Conservation (phyloP, 2,329 filamentous ascomycete species). For the Pseudohalonectria lignicola region DNA sequence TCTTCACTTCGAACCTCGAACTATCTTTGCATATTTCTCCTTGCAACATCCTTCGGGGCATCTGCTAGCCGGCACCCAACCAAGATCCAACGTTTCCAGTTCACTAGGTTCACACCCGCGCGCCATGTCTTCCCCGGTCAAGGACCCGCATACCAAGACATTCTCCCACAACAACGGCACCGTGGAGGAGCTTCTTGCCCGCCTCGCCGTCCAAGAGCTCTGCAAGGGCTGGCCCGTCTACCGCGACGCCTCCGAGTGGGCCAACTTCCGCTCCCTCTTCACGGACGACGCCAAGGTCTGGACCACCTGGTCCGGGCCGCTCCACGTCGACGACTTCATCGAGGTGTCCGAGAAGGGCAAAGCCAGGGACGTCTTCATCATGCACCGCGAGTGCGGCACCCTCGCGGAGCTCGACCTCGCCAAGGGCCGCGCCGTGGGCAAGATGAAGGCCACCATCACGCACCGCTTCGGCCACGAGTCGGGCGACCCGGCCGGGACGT, state of each 20-base stretch:
- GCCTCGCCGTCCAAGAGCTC: slow-evolving; percentile 35
- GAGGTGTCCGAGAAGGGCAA: slow-evolving; percentile 37
- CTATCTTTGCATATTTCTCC: too few species aligned
- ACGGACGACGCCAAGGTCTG: slow-evolving; percentile 33
- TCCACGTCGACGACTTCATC: slow-evolving; percentile 34
- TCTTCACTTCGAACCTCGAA: too few species aligned
- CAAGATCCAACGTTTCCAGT: too few species aligned
- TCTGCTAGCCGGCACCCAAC: too few species aligned
- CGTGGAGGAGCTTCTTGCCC: slow-evolving; percentile 26
- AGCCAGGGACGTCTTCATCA: slow-evolving; percentile 40
- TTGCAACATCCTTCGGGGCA: too few species aligned
- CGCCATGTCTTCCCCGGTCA: slow-evolving; percentile 18
- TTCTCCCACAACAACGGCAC: slow-evolving; percentile 35
- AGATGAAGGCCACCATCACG: slow-evolving; percentile 44
- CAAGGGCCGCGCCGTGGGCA: slow-evolving; percentile 31
- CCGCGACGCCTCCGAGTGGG: slow-evolving; percentile 40
- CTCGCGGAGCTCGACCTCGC: slow-evolving; percentile 26
- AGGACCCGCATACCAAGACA: slow-evolving; percentile 18
- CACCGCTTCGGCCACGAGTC: slow-evolving; percentile 27
- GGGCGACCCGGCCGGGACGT: slow-evolving; percentile 19
- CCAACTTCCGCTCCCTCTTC: slow-evolving; percentile 38
- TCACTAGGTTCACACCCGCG: too few species aligned
- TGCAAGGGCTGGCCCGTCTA: slow-evolving; percentile 44
- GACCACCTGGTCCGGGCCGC: slow-evolving; percentile 36
- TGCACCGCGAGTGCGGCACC: slow-evolving; percentile 42